A percentile compares a stretch with the other conserved stretches of the same genome.
Evolutionary conservation across 345 rosid species (phyloP).

Genomic region (Anastatica hierochuntica): DNA sequence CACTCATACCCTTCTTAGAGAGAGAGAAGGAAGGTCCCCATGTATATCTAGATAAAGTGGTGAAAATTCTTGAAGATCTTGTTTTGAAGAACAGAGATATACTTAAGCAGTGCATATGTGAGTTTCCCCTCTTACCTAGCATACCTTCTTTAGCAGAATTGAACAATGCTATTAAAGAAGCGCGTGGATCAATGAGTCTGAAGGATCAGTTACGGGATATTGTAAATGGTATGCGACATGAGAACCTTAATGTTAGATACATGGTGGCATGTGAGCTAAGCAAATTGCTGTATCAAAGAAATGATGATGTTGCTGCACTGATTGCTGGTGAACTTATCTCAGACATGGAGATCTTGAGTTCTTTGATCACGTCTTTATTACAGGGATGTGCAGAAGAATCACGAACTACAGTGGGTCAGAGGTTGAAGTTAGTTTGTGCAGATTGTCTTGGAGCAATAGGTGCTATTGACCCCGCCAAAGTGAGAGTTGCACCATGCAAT

Average conservation of each 20-base stretch:
- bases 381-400: constrained; percentile 98
- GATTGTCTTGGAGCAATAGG: constrained; percentile 95
- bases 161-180: constrained; percentile 85
- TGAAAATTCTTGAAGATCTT: constrained; percentile 75
- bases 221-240: constrained; percentile 77
- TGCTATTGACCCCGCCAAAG: constrained; percentile 97
- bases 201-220: constrained; percentile 78
- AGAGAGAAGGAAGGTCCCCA: constrained; percentile 52
- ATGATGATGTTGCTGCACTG: constrained; percentile 64
- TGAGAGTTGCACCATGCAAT: constrained; percentile 53
- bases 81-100: constrained; percentile 67
- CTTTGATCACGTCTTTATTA: constrained; percentile 70
- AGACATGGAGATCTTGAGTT: constrained; percentile 77
- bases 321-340: constrained; percentile 63
- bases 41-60: constrained; percentile 50
- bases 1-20: constrained; percentile 88
- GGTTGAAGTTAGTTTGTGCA: constrained; percentile 82
- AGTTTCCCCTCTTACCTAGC: constrained; percentile 86
- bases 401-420: constrained; percentile 79
- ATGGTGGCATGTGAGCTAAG: constrained; percentile 92
- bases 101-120: constrained; percentile 77
- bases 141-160: constrained; percentile 65
- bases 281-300: constrained; percentile 63
- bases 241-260: constrained; percentile 93
- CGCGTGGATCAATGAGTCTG: constrained; percentile 75